Base-by-base conservation (phyloP, 1,284 basidiomycete genomes). In the Tremellales sp. region DNA sequence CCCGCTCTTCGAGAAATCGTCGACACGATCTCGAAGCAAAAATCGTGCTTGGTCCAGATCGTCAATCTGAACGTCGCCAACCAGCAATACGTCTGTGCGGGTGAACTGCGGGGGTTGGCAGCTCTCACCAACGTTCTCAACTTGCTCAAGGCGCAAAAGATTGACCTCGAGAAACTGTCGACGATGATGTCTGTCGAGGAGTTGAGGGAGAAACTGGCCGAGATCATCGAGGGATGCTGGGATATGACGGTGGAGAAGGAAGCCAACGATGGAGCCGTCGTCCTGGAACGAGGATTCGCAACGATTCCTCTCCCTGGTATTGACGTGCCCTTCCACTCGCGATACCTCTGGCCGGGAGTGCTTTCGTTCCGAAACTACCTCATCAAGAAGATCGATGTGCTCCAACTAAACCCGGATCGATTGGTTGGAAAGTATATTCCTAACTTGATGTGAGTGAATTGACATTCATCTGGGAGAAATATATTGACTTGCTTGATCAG, bases 281-380 rank as follows among this genome's bases (percentile, higher is more conserved):
- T 86, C 60, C 83, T 98, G 45, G 93, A 98, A 68, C 86, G 94
- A 61, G 94, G 94, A 9, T 97, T 93, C 64, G 93, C 89, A 0
- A 93, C 91, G 8, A 95, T 97, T 54, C 92, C 93, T 45, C 80
- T 97, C 10, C 90, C 94, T 28, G 94, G 94, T 62, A 97, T 98
- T 63, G 94, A 98, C 63, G 94, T 98, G 10, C 94, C 95, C 10
- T 98, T 98, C 87, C 94, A 98, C 74, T 74, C 94, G 8, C 86
- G 90, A 60, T 97, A 97, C 76, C 81, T 98, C 38, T 93, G 94
- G 95, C 91, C 92, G 26, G 95, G 94, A 71, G 95, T 98, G 41
- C 82, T 97, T 82, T 91, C 71, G 26, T 67, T 60, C 55, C 55
- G 54, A 57, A 51, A 70, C 88, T 93, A 97, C 73, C 78, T 98